These are phyloP conservation scores for Colletotrichum sansevieriae DNA, from an alignment of 2,329 filamentous ascomycete species.

Conservation along the genomic window DNA sequence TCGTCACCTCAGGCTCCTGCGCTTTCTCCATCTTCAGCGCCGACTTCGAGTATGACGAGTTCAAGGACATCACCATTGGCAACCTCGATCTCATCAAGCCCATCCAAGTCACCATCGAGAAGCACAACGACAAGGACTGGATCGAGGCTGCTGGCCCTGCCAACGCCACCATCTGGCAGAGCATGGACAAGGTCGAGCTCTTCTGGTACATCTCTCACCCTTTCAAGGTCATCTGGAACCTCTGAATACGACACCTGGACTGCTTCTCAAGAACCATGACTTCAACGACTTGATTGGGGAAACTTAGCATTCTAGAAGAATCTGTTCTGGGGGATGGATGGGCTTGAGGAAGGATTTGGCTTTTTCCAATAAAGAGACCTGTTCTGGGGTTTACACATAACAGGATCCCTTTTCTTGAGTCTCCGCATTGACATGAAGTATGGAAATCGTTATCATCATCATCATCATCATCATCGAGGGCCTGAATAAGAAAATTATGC, in stretches of 20 bases:
- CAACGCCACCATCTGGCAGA: not conserved
- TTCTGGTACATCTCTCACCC: not conserved
- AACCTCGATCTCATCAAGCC: not conserved
- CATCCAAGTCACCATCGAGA: not conserved
- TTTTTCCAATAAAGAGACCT: not conserved
- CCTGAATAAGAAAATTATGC: too few relatives aligned
- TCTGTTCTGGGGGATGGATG: too few relatives aligned
- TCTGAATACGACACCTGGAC: not conserved
- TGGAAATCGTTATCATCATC: too few relatives aligned
- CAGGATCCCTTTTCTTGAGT: not conserved
- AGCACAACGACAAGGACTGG: not conserved
- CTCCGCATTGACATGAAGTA: not conserved
- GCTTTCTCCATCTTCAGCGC: not conserved
- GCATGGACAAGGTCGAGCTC: not conserved
- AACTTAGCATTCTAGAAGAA: not conserved
- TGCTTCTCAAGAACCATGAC: not conserved
- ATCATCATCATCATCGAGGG: too few relatives aligned
- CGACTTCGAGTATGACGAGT: not conserved
- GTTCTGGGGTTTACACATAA: too few relatives aligned
- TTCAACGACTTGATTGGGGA: not conserved
- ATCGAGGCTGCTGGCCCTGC: not conserved
- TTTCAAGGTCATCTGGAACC: not conserved
- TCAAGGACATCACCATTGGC: constrained; percentile 12
- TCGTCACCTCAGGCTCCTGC: not conserved
- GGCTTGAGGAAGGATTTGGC: not conserved